These are phyloP conservation scores for Volvox africanus DNA, from an alignment of 139 green algal species.

Conservation along the genomic window DNA sequence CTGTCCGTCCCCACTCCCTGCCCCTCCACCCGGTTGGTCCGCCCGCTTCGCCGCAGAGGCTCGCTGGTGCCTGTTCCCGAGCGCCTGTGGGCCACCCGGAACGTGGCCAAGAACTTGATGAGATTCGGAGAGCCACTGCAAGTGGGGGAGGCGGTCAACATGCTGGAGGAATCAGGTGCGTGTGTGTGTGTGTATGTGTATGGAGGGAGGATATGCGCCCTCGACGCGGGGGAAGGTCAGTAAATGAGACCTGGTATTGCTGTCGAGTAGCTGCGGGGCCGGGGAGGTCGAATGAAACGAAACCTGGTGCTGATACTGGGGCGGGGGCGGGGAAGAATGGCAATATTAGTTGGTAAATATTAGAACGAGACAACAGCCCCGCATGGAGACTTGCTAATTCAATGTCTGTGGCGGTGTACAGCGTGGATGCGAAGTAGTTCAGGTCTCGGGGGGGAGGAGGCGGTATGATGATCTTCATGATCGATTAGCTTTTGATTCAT, in stretches of 20 bases:
- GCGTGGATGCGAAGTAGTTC: no score
- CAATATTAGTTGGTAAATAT: no score
- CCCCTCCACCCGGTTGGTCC: neutral
- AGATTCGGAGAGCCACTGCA: conserved; percentile 30
- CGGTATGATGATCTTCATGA: no score
- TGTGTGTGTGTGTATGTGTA: no score
- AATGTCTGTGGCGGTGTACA: no score
- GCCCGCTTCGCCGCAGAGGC: neutral
- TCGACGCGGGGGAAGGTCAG: neutral
- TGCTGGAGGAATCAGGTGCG: conserved; percentile 55
- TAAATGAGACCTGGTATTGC: neutral
- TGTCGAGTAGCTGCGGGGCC: neutral
- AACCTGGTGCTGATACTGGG: no score
- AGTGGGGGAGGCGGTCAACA: conserved; percentile 46
- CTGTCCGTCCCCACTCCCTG: neutral
- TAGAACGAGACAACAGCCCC: no score
- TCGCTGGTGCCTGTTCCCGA: conserved; percentile 54
- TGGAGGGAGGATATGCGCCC: neutral
- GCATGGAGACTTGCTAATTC: no score
- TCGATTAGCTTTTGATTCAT: no score
- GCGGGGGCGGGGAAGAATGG: no score
- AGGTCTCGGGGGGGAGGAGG: no score
- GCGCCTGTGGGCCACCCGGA: conserved; percentile 63
- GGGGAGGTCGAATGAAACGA: neutral
- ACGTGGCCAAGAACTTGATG: conserved; percentile 66